Evolutionary conservation across 2,329 filamentous ascomycete genomes (phyloP).

Genomic region (Clarireedia paspali): DNA sequence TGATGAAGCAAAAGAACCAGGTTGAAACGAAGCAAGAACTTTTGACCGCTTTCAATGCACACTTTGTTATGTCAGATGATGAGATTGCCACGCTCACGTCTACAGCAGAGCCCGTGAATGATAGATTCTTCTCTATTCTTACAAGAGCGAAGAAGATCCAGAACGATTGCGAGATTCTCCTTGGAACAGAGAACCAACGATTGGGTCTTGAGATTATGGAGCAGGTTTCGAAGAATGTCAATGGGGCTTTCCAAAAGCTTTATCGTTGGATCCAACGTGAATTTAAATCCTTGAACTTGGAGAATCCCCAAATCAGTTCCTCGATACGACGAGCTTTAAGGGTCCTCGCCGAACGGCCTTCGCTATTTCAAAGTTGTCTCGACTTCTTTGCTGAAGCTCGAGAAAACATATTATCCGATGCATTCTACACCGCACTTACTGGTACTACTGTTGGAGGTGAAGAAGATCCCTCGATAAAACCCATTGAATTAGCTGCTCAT

Average conservation of each 20-base stretch:
- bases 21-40: conserved; percentile 75
- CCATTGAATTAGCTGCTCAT: conserved; percentile 89
- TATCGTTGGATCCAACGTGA: conserved; percentile 93
- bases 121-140: conserved; percentile 73
- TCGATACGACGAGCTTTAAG: conserved; percentile 77
- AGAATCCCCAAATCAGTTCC: conserved; percentile 85
- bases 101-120: conserved; percentile 73
- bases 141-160: conserved; percentile 78
- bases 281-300: conserved; percentile 85
- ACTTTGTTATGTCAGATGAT: conserved; percentile 79
- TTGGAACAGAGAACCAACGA: conserved; percentile 84
- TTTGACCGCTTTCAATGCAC: conserved; percentile 66
- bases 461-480: conserved; percentile 61
- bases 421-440: conserved; percentile 82
- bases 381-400: conserved; percentile 89
- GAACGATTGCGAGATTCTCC: conserved; percentile 78
- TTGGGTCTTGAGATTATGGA: conserved; percentile 89
- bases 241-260: conserved; percentile 87
- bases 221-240: conserved; percentile 76
- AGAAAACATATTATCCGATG: conserved; percentile 77
- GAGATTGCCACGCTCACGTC: conserved; percentile 71
- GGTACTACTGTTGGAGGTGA: conserved; percentile 54
- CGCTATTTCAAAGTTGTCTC: conserved; percentile 86
- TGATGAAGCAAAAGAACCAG: conserved; percentile 66
- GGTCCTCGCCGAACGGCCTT: conserved; percentile 81